A percentile compares a stretch with the other conserved stretches of the same genome.
phyloP scores from a whole-genome alignment of 148 eudicot genomes.

The Rhododendron ferrugineum region DNA sequence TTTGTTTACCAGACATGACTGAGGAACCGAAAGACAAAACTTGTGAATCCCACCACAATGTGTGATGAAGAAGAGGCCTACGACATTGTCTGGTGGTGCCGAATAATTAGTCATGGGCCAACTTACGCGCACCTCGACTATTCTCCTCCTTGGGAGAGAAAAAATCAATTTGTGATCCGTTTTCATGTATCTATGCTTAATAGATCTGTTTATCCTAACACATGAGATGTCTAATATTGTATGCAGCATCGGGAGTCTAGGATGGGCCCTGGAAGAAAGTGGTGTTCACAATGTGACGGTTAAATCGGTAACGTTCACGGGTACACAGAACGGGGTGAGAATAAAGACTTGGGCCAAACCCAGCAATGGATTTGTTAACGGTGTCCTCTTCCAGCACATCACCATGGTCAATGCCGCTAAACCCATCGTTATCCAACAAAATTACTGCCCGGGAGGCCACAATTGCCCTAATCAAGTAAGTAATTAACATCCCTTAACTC shows the following conservation, averaged over 20 bases:
- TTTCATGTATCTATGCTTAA: no score
- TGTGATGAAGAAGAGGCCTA: no score
- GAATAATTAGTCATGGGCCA: no score
- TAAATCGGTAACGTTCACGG: conserved; percentile 22
- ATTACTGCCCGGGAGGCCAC: conserved; percentile 42
- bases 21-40: no score
- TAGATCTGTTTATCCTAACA: background rate
- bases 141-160: no score
- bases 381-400: conserved; percentile 32
- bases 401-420: conserved; percentile 43
- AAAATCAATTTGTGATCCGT: no score
- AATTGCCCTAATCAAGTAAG: conserved; percentile 34
- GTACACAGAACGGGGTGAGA: conserved; percentile 54
- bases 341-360: conserved; percentile 67
- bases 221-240: background rate
- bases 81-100: no score
- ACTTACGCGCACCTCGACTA: no score
- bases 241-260: conserved; percentile 61
- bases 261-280: conserved; percentile 28
- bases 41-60: no score
- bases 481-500: background rate
- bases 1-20: no score
- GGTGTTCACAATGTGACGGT: conserved; percentile 58
- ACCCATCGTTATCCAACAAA: conserved; percentile 52
- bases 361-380: conserved; percentile 43